A percentile compares a stretch with the other conserved stretches of the same genome.
Conservation (phyloP, 306 rosid species). For the Erythrophleum fordii region DNA sequence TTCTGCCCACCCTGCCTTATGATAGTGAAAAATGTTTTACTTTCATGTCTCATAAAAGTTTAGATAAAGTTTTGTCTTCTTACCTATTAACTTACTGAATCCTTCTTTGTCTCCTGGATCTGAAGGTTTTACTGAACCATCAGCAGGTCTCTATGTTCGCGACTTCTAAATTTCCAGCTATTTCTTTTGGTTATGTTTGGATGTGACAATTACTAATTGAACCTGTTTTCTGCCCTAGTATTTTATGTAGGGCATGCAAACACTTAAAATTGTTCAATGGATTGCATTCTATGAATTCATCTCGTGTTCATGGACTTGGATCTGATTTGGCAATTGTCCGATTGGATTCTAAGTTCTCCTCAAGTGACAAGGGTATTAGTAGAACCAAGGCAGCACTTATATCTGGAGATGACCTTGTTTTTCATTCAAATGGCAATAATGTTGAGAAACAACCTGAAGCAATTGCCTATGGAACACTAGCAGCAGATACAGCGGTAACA, state of each 20-base stretch:
- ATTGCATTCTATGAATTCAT: conserved; percentile 33
- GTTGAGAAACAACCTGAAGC: conserved; percentile 53
- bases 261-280: conserved; percentile 53
- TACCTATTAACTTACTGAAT: conserved; percentile 14
- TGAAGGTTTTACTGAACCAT: background rate
- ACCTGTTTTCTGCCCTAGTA: conserved; percentile 15
- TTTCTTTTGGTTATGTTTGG: conserved; percentile 20
- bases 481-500: conserved; percentile 42
- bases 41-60: background rate
- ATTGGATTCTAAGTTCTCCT: conserved; percentile 46
- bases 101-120: background rate
- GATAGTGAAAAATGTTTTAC: background rate
- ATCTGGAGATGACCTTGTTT: conserved; percentile 58
- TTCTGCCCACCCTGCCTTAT: background rate
- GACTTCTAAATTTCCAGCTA: background rate
- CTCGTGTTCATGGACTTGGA: conserved; percentile 28
- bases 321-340: conserved; percentile 45
- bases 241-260: conserved; percentile 53
- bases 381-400: conserved; percentile 56
- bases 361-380: conserved; percentile 40
- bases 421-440: conserved; percentile 50
- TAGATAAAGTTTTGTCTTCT: background rate
- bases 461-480: conserved; percentile 43
- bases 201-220: conserved; percentile 16
- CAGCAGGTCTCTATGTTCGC: background rate